These are phyloP conservation scores for Chaetoceros muelleri DNA, from an alignment of 108 stramenopile species.

Conservation along the genomic window DNA sequence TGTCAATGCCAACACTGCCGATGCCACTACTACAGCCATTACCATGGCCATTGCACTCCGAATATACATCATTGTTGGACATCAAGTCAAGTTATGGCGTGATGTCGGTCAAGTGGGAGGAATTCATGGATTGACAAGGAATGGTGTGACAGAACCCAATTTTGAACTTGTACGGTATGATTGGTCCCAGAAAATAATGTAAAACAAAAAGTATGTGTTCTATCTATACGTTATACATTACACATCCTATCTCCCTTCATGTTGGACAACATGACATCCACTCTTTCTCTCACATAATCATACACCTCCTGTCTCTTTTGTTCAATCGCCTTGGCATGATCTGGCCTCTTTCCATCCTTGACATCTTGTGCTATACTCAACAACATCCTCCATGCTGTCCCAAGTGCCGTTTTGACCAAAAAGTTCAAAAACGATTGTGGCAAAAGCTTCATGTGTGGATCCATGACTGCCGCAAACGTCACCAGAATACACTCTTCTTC, in stretches of 20 bases:
- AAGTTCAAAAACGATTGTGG: slow-evolving; percentile 59
- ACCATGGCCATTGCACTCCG: slow-evolving; percentile 26
- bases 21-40: slow-evolving; percentile 13
- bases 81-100: slow-evolving; percentile 35
- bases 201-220: neutral
- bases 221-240: neutral
- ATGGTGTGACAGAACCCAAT: slow-evolving; percentile 29
- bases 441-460: slow-evolving; percentile 36
- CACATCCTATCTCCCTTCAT: neutral
- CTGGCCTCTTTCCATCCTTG: slow-evolving; percentile 38
- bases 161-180: slow-evolving; percentile 26
- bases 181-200: neutral
- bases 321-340: slow-evolving; percentile 45
- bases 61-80: slow-evolving; percentile 30
- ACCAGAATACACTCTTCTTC: slow-evolving; percentile 38
- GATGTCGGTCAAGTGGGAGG: slow-evolving; percentile 22
- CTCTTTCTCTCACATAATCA: slow-evolving; percentile 52
- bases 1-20: neutral
- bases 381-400: slow-evolving; percentile 47
- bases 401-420: slow-evolving; percentile 35
- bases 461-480: slow-evolving; percentile 36
- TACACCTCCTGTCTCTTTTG: slow-evolving; percentile 54
- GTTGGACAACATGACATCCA: slow-evolving; percentile 30
- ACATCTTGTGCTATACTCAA: slow-evolving; percentile 60
- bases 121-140: slow-evolving; percentile 23